phyloP scores from a whole-genome alignment of 805 yeast genomes.

The Torulaspora maleeae region DNA sequence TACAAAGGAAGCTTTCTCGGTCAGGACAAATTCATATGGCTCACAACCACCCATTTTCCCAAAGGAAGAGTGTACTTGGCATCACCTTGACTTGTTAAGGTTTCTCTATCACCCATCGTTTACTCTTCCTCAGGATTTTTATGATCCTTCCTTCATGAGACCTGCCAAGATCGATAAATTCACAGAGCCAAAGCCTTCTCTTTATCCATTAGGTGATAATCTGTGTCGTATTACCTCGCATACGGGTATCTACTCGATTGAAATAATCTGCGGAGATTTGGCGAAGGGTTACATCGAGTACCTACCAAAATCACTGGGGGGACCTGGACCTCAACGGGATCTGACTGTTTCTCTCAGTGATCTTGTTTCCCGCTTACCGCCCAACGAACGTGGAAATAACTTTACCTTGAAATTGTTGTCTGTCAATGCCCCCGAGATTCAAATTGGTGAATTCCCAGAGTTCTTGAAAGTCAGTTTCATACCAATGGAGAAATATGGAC shows the following conservation, averaged over 20 bases:
- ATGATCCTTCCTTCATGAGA: slow-evolving; percentile 41
- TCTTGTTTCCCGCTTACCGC: slow-evolving; percentile 36
- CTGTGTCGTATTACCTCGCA: slow-evolving; percentile 45
- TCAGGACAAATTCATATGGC: slow-evolving; percentile 48
- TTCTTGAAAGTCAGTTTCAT: slow-evolving; percentile 17
- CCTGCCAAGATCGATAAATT: slow-evolving; percentile 35
- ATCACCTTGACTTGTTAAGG: slow-evolving; percentile 70
- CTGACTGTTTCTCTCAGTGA: slow-evolving; percentile 47
- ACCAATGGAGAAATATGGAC: slow-evolving; percentile 31
- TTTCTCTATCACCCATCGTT: slow-evolving; percentile 80
- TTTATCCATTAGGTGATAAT: slow-evolving; percentile 45
- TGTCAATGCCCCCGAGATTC: slow-evolving; percentile 55
- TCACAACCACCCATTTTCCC: slow-evolving; percentile 46
- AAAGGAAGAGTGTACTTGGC: slow-evolving; percentile 79
- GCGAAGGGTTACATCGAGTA: slow-evolving; percentile 55
- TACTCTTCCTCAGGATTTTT: slow-evolving; percentile 58
- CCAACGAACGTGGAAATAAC: slow-evolving; percentile 29
- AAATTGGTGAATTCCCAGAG: slow-evolving; percentile 46
- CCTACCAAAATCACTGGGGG: slow-evolving; percentile 51
- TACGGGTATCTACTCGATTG: slow-evolving; percentile 72
- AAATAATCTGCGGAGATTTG: slow-evolving; percentile 54
- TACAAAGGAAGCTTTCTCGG: slow-evolving; percentile 58
- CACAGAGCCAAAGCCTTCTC: slow-evolving; percentile 36
- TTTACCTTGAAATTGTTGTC: slow-evolving; percentile 49
- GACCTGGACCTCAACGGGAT: slow-evolving; percentile 55